phyloP scores from a whole-genome alignment of 2,329 filamentous ascomycete species.

The Scedosporium minutisporum region DNA sequence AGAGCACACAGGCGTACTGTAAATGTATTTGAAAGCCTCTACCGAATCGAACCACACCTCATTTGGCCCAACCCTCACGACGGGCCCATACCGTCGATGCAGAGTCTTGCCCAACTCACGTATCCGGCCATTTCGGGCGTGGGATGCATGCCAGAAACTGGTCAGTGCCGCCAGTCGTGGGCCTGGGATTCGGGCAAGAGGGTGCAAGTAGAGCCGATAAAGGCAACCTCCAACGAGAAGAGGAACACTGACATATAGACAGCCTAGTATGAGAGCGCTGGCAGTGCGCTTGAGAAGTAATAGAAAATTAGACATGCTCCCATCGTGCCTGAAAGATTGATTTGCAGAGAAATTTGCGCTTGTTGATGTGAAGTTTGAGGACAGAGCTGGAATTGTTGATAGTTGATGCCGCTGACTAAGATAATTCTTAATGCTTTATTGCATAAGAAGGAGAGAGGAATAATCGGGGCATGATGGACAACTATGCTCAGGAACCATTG shows the following conservation, averaged over 20 bases:
- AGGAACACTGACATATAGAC: background rate
- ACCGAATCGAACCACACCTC: constrained; percentile 42
- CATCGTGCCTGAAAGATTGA: no score
- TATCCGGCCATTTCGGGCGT: constrained; percentile 33
- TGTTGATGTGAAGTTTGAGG: no score
- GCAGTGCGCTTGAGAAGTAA: no score
- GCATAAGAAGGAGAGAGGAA: no score
- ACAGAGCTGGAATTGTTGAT: no score
- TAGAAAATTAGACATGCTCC: no score
- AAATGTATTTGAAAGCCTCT: constrained; percentile 38
- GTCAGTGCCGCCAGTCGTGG: constrained; percentile 36
- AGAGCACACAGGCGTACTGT: constrained; percentile 24
- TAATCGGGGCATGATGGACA: no score
- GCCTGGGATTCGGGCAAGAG: constrained; percentile 34
- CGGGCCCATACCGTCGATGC: constrained; percentile 36
- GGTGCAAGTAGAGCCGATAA: constrained; percentile 34
- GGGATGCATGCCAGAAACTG: constrained; percentile 36
- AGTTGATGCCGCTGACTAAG: no score
- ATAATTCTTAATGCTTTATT: no score
- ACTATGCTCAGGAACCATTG: no score
- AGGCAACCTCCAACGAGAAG: constrained; percentile 4
- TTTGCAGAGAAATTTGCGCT: no score
- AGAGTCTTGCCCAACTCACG: constrained; percentile 29
- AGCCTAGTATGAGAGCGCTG: background rate
- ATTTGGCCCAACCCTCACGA: constrained; percentile 43